Percentiles rank a stretch among this genome's conserved stretches.
Evolutionary conservation across 495 filamentous ascomycete species (phyloP).

Genomic region (Podospora anserina): DNA sequence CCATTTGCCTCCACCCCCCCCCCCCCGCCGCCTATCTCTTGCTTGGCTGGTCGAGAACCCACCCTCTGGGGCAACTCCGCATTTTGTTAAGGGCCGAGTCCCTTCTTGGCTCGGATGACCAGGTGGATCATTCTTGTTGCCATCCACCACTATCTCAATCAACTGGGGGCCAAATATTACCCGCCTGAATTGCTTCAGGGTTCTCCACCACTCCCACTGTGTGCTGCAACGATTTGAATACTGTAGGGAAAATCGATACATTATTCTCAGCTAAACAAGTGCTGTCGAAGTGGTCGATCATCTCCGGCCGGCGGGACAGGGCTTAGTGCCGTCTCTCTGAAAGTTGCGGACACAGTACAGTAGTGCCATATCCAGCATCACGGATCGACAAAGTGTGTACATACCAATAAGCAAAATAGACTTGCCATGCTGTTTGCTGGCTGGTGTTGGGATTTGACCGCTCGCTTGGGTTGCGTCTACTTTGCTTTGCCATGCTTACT

Average conservation of each 20-base stretch:
- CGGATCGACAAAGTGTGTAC: neutral
- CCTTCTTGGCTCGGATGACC: neutral
- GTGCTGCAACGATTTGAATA: neutral
- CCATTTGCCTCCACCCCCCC: neutral
- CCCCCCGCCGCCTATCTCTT: neutral
- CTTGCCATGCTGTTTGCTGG: neutral
- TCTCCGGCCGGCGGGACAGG: neutral
- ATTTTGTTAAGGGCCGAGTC: neutral
- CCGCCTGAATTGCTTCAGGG: slow-evolving; percentile 10
- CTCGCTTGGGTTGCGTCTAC: too few relatives aligned
- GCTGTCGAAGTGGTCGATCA: neutral
- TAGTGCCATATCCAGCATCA: neutral
- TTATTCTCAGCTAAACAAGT: neutral
- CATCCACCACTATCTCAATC: neutral
- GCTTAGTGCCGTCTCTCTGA: slow-evolving; percentile 2
- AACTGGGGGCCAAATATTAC: slow-evolving; percentile 6
- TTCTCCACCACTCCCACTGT: neutral
- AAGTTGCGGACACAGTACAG: neutral
- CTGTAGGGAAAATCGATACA: neutral
- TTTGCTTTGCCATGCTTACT: neutral
- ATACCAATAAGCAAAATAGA: neutral
- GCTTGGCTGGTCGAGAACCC: neutral
- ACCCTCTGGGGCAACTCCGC: neutral
- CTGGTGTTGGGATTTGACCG: neutral
- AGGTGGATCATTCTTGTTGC: slow-evolving; percentile 1